Base-by-base conservation (phyloP, 495 filamentous ascomycete genomes). In the Neurospora intermedia region DNA sequence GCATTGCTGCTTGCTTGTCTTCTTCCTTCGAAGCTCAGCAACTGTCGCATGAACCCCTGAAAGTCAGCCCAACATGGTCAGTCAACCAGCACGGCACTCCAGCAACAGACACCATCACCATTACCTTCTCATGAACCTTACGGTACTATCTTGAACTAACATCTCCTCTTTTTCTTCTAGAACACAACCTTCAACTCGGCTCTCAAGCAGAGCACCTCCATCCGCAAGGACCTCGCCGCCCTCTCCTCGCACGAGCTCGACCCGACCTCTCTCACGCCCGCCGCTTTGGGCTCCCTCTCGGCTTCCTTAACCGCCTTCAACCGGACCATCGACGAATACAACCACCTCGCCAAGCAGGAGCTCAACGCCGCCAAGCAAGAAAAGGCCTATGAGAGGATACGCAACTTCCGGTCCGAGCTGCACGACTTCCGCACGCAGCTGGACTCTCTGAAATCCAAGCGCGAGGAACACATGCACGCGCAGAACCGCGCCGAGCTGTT, bases 111-210 rank as follows among this genome's bases (percentile, higher is more conserved):
- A 66, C 7, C 15, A 46, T 35, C 42, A 18, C 46, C 10, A 3
- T 40, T 5, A 48, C 10, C 1, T 40, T 5, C 43, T 10, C 27
- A 3, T n/a, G 23, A 40, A 8, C 38, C 40, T 10, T 54, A 54
- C 20, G 13, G 4, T 13, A 62, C 27, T 1, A 16, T 1, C 1
- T 0, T 6, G 1, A 62, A n/a, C 59, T 73, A 74, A 76, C 72
- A 9, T 41, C 23, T 8, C 11, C 1, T 5, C 38, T 38, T 2
- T 13, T 8, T 13, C 20, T 13, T 38, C 0, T 71, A 88, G 95
- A 97, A 97, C 81, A 93, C 93, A 18, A 88, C 95, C 74, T 98
- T 97, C 88, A 98, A 98, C 82, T 95, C 94, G 20, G 95, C 96
- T 41, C 88, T 97, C 40, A 96, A 97, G 83, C 95, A 98, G 85